phyloP scores from a whole-genome alignment of 495 filamentous ascomycete species.

The Aspergillus heteromorphus region DNA sequence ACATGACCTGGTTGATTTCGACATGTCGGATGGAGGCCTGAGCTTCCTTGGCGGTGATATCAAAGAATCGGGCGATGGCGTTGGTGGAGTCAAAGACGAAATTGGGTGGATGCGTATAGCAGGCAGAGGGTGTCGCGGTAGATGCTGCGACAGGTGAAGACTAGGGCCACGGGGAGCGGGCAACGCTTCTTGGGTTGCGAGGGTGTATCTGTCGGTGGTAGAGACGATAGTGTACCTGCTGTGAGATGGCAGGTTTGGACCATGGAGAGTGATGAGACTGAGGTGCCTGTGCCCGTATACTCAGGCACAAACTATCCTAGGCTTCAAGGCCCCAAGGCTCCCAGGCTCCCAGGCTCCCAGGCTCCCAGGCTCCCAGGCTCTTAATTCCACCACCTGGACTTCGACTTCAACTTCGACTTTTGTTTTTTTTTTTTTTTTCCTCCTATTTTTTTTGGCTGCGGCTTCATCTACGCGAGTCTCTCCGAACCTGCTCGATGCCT shows the following conservation, averaged over 20 bases:
- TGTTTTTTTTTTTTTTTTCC: too few relatives aligned
- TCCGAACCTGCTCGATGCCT: background rate
- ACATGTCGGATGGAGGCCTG: slow-evolving; percentile 17
- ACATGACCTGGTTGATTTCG: slow-evolving; percentile 23
- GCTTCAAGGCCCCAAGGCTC: too few relatives aligned
- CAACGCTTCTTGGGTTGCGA: background rate
- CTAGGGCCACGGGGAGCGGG: slow-evolving; percentile 6
- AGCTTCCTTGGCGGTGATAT: background rate
- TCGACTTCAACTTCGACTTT: too few relatives aligned
- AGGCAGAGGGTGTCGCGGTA: slow-evolving; percentile 15
- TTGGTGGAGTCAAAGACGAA: slow-evolving; percentile 18
- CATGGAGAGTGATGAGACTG: too few relatives aligned
- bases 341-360: background rate
- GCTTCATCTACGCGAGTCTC: too few relatives aligned
- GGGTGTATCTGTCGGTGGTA: slow-evolving; percentile 2
- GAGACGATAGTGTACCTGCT: slow-evolving; percentile 5
- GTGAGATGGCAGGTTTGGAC: too few relatives aligned
- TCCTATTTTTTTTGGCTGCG: too few relatives aligned
- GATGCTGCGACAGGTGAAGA: slow-evolving; percentile 12
- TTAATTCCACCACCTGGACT: too few relatives aligned
- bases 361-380: background rate
- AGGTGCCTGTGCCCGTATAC: too few relatives aligned
- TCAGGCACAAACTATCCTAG: too few relatives aligned
- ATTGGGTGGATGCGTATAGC: slow-evolving; percentile 21
- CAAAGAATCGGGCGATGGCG: slow-evolving; percentile 12